Percentiles rank a stretch among this genome's conserved stretches.
Conservation (phyloP, 2,329 filamentous ascomycete genomes). For the Periconia sp. region DNA sequence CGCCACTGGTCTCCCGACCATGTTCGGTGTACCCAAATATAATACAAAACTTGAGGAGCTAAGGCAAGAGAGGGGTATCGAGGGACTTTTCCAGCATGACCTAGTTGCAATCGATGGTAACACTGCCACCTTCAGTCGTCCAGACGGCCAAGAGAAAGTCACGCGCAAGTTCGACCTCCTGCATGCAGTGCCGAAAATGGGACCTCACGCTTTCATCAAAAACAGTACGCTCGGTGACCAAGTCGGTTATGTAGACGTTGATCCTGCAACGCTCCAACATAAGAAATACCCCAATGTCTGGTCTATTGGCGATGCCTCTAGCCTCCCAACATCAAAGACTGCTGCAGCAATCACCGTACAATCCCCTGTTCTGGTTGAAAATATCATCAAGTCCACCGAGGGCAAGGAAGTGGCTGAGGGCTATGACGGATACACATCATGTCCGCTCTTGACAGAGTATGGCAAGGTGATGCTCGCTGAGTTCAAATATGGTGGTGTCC, state of each 20-base stretch:
- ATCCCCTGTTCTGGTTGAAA: constrained; percentile 43
- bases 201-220: constrained; percentile 45
- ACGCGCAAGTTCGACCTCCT: constrained; percentile 45
- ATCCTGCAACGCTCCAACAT: constrained; percentile 43
- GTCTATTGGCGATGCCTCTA: constrained; percentile 47
- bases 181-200: constrained; percentile 47
- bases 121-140: constrained; percentile 40
- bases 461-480: constrained; percentile 69
- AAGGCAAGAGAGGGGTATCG: constrained; percentile 42
- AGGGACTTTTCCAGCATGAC: constrained; percentile 48
- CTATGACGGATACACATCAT: constrained; percentile 50
- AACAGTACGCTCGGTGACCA: constrained; percentile 42
- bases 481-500: constrained; percentile 68
- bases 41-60: constrained; percentile 42
- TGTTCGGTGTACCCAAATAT: constrained; percentile 51
- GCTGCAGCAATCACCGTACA: constrained; percentile 47
- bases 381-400: constrained; percentile 38
- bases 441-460: constrained; percentile 54
- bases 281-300: constrained; percentile 48
- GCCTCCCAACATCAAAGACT: constrained; percentile 48
- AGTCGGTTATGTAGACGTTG: constrained; percentile 47
- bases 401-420: constrained; percentile 28
- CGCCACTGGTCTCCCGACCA: constrained; percentile 46
- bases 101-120: constrained; percentile 45
- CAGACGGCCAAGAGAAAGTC: constrained; percentile 31